phyloP scores from a whole-genome alignment of 371 early-diverging fungal genomes.

The Smittium culicis region DNA sequence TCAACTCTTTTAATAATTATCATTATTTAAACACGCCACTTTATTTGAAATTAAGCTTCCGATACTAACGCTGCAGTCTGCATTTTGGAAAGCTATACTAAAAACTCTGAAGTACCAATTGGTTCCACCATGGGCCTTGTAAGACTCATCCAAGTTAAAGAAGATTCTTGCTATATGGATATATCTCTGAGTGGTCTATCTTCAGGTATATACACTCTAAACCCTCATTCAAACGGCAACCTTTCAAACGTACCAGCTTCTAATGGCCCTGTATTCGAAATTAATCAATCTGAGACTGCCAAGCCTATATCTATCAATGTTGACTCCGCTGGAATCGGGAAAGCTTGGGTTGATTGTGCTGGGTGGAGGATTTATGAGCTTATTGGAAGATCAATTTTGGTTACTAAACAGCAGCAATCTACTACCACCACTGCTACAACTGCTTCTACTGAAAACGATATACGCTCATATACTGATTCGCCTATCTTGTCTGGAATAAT shows the following conservation, averaged over 20 bases:
- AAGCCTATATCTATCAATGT: constrained; percentile 4
- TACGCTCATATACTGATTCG: constrained; percentile 44
- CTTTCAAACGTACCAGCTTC: constrained; percentile 26
- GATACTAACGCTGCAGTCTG: constrained; percentile 73
- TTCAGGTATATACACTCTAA: constrained; percentile 53
- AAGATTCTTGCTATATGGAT: constrained; percentile 54
- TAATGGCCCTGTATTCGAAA: constrained; percentile 34
- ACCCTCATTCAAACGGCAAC: constrained; percentile 69
- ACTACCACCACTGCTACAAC: constrained; percentile 38
- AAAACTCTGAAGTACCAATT: constrained; percentile 19
- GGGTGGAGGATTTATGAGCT: constrained; percentile 69
- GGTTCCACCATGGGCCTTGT: constrained; percentile 51
- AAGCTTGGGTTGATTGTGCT: constrained; percentile 48
- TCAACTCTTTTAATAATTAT: not conserved
- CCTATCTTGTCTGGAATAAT: constrained; percentile 66
- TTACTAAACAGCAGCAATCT: too few relatives aligned
- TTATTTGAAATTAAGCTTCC: constrained; percentile 14
- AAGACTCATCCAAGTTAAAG: constrained; percentile 60
- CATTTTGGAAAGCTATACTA: constrained; percentile 56
- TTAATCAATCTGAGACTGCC: not conserved
- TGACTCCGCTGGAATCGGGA: constrained; percentile 38
- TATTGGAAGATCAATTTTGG: constrained; percentile 71
- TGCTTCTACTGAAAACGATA: constrained; percentile 31
- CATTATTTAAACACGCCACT: not conserved
- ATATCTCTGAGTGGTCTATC: constrained; percentile 52